A percentile compares a stretch with the other conserved stretches of the same genome.
phyloP scores from a whole-genome alignment of 306 rosid genomes.

The Quercus bicolor region DNA sequence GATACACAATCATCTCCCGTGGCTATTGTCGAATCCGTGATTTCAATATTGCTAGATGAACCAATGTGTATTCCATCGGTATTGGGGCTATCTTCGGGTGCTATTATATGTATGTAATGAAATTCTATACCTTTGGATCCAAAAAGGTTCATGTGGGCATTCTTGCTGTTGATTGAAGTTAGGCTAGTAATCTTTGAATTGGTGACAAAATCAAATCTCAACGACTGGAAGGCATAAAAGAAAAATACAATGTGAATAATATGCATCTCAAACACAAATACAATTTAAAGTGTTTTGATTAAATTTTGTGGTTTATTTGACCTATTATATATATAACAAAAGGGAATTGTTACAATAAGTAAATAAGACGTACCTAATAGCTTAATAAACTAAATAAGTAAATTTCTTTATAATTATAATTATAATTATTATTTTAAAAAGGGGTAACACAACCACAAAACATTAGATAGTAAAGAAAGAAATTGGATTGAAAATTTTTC shows the following conservation, averaged over 20 bases:
- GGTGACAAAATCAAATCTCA: slow-evolving; percentile 15
- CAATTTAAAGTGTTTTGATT: too few relatives aligned
- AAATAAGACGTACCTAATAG: too few relatives aligned
- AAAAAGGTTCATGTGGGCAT: slow-evolving; percentile 16
- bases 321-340: too few relatives aligned
- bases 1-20: slow-evolving; percentile 37
- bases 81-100: slow-evolving; percentile 29
- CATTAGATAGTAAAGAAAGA: too few relatives aligned
- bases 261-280: too few relatives aligned
- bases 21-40: slow-evolving; percentile 7
- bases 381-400: too few relatives aligned
- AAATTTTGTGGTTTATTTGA: too few relatives aligned
- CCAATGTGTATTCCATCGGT: slow-evolving; percentile 26
- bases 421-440: too few relatives aligned
- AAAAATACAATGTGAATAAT: not conserved
- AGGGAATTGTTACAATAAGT: too few relatives aligned
- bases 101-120: not conserved
- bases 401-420: too few relatives aligned
- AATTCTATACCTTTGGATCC: not conserved
- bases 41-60: not conserved
- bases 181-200: slow-evolving; percentile 5
- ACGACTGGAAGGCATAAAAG: slow-evolving; percentile 8
- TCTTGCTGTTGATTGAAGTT: slow-evolving; percentile 29
- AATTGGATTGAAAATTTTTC: too few relatives aligned
- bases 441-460: too few relatives aligned